Evolutionary conservation across 2,329 filamentous ascomycete species (phyloP).

Genomic region (Dothideomycetes sp.): DNA sequence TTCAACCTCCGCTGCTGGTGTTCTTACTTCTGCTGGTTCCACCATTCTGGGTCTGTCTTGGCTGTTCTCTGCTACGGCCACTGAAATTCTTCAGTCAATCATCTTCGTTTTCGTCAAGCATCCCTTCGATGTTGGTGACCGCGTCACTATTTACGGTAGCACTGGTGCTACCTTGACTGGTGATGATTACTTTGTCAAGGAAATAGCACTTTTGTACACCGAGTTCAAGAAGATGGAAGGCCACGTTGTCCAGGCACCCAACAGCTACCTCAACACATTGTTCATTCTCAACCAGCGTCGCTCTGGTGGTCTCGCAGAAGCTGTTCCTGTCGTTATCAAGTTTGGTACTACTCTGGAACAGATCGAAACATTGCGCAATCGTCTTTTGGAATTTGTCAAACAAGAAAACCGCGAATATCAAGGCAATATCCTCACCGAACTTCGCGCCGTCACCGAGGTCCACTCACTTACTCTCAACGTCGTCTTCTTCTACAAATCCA

Average conservation of each 20-base stretch:
- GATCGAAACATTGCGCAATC: conserved; percentile 71
- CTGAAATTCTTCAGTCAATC: conserved; percentile 87
- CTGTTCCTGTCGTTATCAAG: conserved; percentile 72
- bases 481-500: conserved; percentile 95
- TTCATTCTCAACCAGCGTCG: conserved; percentile 94
- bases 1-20: conserved; percentile 80
- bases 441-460: conserved; percentile 70
- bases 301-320: conserved; percentile 79
- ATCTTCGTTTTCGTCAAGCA: conserved; percentile 97
- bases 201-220: conserved; percentile 85
- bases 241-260: conserved; percentile 89
- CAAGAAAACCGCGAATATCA: conserved; percentile 86
- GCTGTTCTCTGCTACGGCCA: conserved; percentile 85
- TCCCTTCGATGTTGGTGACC: conserved; percentile 90
- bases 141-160: conserved; percentile 84
- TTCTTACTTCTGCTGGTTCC: conserved; percentile 81
- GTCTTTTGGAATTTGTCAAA: conserved; percentile 73
- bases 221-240: conserved; percentile 99
- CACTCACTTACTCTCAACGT: conserved; percentile 83
- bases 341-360: conserved; percentile 78
- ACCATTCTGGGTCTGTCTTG: conserved; percentile 83
- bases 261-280: conserved; percentile 82
- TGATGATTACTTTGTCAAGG: conserved; percentile 93
- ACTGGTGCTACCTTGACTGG: conserved; percentile 68
- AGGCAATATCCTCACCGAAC: conserved; percentile 74